Evolutionary conservation across 2,329 filamentous ascomycete species (phyloP).

Genomic region (Calonectria ilicicola): DNA sequence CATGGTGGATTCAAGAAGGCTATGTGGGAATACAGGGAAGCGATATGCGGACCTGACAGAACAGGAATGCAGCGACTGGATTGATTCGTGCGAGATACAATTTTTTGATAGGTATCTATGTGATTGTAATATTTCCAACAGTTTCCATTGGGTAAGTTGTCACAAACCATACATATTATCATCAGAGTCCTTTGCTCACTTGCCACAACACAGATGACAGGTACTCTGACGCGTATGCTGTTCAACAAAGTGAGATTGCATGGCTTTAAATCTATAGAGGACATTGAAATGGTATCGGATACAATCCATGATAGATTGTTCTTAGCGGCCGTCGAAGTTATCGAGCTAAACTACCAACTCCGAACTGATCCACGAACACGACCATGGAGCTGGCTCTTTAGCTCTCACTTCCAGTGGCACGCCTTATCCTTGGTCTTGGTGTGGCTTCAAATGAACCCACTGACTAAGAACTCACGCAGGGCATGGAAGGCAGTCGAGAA

Average conservation of each 20-base stretch:
- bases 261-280: constrained; percentile 6
- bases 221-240: constrained; percentile 16
- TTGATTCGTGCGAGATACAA: constrained; percentile 2
- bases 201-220: not conserved
- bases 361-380: constrained; percentile 15
- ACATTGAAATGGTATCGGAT: not conserved
- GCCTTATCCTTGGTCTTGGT: constrained; percentile 19
- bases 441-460: constrained; percentile 18
- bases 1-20: constrained; percentile 8
- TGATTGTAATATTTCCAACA: constrained; percentile 3
- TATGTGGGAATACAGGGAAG: constrained; percentile 12
- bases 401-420: constrained; percentile 22
- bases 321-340: constrained; percentile 14
- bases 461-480: constrained; percentile 2
- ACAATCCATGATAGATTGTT: constrained; percentile 1
- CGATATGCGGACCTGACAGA: constrained; percentile 7
- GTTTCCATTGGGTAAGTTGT: constrained; percentile 12
- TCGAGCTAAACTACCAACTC: constrained; percentile 19
- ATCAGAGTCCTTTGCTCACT: not conserved
- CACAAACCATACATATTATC: not conserved
- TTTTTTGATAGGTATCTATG: constrained; percentile 13
- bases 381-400: constrained; percentile 21
- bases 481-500: constrained; percentile 20
- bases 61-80: constrained; percentile 9
- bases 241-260: constrained; percentile 18